Evolutionary conservation across 2,329 filamentous ascomycete species (phyloP).

Genomic region (Stenocarpella maydis): DNA sequence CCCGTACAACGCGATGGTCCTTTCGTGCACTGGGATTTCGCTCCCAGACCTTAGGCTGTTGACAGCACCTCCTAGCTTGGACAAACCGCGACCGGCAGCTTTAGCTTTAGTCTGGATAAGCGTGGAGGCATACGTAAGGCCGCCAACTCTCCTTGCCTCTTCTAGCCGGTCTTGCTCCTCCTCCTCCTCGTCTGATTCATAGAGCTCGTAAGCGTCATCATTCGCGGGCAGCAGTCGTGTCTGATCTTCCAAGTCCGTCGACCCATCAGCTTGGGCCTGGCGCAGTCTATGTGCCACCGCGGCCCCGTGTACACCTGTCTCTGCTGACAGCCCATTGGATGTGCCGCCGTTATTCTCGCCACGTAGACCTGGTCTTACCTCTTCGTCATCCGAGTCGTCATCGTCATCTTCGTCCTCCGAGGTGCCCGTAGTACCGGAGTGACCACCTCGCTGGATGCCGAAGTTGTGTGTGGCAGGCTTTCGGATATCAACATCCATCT

Average conservation of each 20-base stretch:
- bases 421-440: constrained; percentile 79
- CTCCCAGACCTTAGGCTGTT: constrained; percentile 64
- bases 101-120: constrained; percentile 59
- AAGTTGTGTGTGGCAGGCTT: constrained; percentile 90
- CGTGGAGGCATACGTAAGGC: constrained; percentile 75
- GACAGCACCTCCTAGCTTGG: constrained; percentile 55
- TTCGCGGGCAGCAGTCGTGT: constrained; percentile 64
- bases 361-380: constrained; percentile 42
- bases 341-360: constrained; percentile 31
- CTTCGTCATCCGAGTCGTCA: constrained; percentile 72
- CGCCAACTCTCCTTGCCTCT: constrained; percentile 78
- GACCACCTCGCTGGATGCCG: constrained; percentile 82
- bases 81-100: constrained; percentile 51
- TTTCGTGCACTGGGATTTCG: constrained; percentile 65
- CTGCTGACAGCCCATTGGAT: constrained; percentile 38
- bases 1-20: constrained; percentile 62
- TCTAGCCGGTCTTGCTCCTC: constrained; percentile 79
- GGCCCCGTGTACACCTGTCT: constrained; percentile 49
- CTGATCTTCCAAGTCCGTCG: constrained; percentile 81
- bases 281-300: constrained; percentile 39
- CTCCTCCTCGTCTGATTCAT: constrained; percentile 89
- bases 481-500: constrained; percentile 97
- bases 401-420: constrained; percentile 80
- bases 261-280: constrained; percentile 47
- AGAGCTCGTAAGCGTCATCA: constrained; percentile 81